These are phyloP conservation scores for Gardenia jasminoides DNA, from an alignment of 257 asterid genomes.

Conservation along the genomic window DNA sequence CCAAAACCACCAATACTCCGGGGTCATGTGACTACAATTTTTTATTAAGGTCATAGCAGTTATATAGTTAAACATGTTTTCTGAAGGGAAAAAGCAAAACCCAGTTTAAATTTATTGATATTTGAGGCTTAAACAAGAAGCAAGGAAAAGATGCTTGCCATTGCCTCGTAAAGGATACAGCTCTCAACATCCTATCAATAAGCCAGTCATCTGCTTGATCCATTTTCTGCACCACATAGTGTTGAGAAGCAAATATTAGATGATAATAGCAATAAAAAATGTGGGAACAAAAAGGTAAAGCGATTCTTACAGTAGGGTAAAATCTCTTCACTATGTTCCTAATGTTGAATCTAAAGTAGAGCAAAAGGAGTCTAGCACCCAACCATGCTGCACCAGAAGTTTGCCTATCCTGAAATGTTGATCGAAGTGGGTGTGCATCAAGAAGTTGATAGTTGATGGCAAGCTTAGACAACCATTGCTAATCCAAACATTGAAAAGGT, in stretches of 20 bases:
- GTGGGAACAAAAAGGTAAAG: slow-evolving; percentile 14
- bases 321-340: slow-evolving; percentile 57
- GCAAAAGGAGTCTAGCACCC: slow-evolving; percentile 72
- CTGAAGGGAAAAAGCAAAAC: not conserved
- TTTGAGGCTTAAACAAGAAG: not conserved
- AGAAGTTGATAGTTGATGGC: not conserved
- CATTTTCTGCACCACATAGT: slow-evolving; percentile 47
- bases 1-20: slow-evolving; percentile 65
- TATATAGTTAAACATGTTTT: not conserved
- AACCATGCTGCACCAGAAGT: slow-evolving; percentile 71
- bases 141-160: slow-evolving; percentile 2
- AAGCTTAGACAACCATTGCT: not conserved
- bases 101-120: not conserved
- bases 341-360: slow-evolving; percentile 62
- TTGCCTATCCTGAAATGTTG: slow-evolving; percentile 58
- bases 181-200: slow-evolving; percentile 74
- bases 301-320: slow-evolving; percentile 72
- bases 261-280: not conserved
- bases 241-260: slow-evolving; percentile 19
- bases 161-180: slow-evolving; percentile 66
- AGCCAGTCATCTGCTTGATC: slow-evolving; percentile 74
- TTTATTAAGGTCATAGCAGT: slow-evolving; percentile 47
- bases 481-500: not conserved
- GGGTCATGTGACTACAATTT: slow-evolving; percentile 73
- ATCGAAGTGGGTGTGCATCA: slow-evolving; percentile 3